phyloP scores from a whole-genome alignment of 2,329 filamentous ascomycete genomes.

The Aspergillus versicolor region DNA sequence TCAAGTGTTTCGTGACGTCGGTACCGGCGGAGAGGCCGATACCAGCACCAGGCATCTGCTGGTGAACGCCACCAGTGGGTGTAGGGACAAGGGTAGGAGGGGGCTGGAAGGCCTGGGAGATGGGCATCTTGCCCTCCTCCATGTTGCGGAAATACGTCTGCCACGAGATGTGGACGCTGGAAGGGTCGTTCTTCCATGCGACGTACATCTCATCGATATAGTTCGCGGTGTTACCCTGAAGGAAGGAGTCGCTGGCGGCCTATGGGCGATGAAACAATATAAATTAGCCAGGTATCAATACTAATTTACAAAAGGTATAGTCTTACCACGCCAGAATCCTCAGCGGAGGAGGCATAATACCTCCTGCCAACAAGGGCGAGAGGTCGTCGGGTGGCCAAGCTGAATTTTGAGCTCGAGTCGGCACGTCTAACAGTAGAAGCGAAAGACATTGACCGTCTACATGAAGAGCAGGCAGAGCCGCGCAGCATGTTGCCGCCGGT shows the following conservation, averaged over 20 bases:
- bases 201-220: constrained; percentile 99
- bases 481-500: constrained; percentile 39
- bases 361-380: constrained; percentile 48
- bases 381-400: constrained; percentile 41
- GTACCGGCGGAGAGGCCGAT: constrained; percentile 67
- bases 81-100: constrained; percentile 87
- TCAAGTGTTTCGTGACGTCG: constrained; percentile 92
- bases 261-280: constrained; percentile 31
- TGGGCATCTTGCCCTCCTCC: constrained; percentile 96
- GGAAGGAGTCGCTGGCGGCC: constrained; percentile 93
- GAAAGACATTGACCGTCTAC: constrained; percentile 34
- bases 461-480: constrained; percentile 33
- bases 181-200: constrained; percentile 91
- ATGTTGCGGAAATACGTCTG: constrained; percentile 99
- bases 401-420: constrained; percentile 34
- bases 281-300: constrained; percentile 18
- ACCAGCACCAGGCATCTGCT: constrained; percentile 68
- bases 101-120: constrained; percentile 93
- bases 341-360: constrained; percentile 59
- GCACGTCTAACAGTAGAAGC: constrained; percentile 31
- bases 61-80: constrained; percentile 74
- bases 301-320: neutral
- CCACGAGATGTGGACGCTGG: constrained; percentile 96
- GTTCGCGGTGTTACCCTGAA: constrained; percentile 94
- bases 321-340: constrained; percentile 57